Conservation (phyloP, 495 filamentous ascomycete genomes). For the Annulohypoxylon stygium region DNA sequence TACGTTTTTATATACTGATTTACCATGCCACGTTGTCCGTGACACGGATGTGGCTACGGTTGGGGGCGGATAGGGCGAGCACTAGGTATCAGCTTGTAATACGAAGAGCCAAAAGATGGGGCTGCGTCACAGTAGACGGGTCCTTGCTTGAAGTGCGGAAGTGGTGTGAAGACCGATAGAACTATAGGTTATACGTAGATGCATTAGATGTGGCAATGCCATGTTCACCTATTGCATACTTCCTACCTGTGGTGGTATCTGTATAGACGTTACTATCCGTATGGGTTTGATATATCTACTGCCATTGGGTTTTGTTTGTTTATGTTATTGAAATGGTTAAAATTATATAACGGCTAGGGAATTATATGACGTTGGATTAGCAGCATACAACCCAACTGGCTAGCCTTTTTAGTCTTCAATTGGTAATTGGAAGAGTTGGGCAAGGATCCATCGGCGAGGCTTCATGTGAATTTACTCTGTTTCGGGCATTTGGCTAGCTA, state of each 20-base stretch:
- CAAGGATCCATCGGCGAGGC: conserved; percentile 32
- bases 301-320: neutral
- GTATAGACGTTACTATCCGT: neutral
- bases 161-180: conserved; percentile 39
- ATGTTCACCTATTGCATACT: conserved; percentile 18
- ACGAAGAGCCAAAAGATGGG: conserved; percentile 33
- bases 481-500: conserved; percentile 27
- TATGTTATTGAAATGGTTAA: conserved; percentile 4
- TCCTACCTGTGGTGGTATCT: neutral
- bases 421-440: conserved; percentile 27
- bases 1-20: conserved; percentile 28
- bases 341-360: conserved; percentile 7
- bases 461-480: conserved; percentile 30
- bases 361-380: neutral
- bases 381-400: neutral
- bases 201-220: conserved; percentile 28
- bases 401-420: conserved; percentile 1
- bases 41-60: conserved; percentile 19
- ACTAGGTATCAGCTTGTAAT: conserved; percentile 21
- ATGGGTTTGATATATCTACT: neutral
- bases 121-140: conserved; percentile 37
- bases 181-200: conserved; percentile 19
- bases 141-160: conserved; percentile 37
- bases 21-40: conserved; percentile 35
- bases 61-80: conserved; percentile 33